These are phyloP conservation scores for Neonectria faginata DNA, from an alignment of 2,329 filamentous ascomycete species.

Conservation along the genomic window DNA sequence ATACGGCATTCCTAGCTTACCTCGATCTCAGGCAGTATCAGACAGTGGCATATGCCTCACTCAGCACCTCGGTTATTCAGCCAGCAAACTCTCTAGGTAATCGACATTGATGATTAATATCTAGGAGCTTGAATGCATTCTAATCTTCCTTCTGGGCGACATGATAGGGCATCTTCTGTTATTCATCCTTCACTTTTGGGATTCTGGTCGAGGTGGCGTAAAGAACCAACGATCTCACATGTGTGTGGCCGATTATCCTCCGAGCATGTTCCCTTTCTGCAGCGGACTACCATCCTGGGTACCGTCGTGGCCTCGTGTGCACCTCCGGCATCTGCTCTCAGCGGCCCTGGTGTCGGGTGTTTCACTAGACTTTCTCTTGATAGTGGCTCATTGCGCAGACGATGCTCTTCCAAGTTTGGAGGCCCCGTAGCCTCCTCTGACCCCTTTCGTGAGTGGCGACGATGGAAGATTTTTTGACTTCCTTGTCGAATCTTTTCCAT, in stretches of 20 bases:
- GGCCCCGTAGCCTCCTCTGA: constrained; percentile 18
- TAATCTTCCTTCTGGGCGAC: not conserved
- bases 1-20: no score
- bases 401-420: constrained; percentile 11
- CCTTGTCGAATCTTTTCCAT: constrained; percentile 47
- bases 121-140: constrained; percentile 1
- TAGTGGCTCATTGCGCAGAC: constrained; percentile 3
- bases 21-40: no score
- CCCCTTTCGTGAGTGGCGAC: constrained; percentile 35
- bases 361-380: constrained; percentile 41
- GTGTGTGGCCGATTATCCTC: constrained; percentile 50
- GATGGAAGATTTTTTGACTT: constrained; percentile 42
- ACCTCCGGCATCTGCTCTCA: constrained; percentile 31
- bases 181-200: constrained; percentile 16
- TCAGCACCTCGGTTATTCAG: not conserved
- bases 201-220: constrained; percentile 23
- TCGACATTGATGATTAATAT: not conserved
- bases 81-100: not conserved
- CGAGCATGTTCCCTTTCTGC: constrained; percentile 45
- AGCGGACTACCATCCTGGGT: constrained; percentile 27
- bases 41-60: not conserved
- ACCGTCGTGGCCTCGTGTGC: constrained; percentile 44
- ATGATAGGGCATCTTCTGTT: not conserved
- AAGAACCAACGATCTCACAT: constrained; percentile 44
- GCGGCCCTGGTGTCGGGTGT: constrained; percentile 33